Conservation (phyloP, 768 basidiomycete genomes). For the Boletus sp. region DNA sequence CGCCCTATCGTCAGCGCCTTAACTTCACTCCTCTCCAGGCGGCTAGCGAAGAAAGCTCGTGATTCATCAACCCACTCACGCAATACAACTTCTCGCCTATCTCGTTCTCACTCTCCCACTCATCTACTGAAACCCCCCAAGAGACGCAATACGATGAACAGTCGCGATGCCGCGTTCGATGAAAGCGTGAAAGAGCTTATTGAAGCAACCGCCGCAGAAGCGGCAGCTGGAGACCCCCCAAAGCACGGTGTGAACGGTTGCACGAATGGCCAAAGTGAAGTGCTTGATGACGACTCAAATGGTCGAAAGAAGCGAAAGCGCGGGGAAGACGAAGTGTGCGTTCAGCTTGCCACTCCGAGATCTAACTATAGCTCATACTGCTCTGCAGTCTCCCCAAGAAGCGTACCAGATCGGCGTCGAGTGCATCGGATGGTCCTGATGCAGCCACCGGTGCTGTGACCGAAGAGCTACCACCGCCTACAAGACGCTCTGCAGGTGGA, state of each 20-base stretch:
- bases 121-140: constrained; percentile 67
- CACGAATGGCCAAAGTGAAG: constrained; percentile 38
- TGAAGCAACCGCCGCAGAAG: constrained; percentile 70
- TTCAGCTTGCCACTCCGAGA: constrained; percentile 7
- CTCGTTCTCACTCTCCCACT: constrained; percentile 72
- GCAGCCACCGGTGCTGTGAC: constrained; percentile 35
- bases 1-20: constrained; percentile 17
- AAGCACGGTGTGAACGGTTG: constrained; percentile 35
- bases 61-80: constrained; percentile 65
- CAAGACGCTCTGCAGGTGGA: constrained; percentile 26
- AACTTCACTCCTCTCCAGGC: constrained; percentile 39
- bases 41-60: constrained; percentile 57
- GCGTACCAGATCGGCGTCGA: constrained; percentile 74
- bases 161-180: constrained; percentile 90
- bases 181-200: constrained; percentile 79
- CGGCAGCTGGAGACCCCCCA: constrained; percentile 49
- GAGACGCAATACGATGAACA: constrained; percentile 96
- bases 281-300: constrained; percentile 48
- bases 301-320: constrained; percentile 73
- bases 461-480: constrained; percentile 41
- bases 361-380: constrained; percentile 10
- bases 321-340: constrained; percentile 68
- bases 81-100: constrained; percentile 57
- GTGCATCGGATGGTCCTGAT: constrained; percentile 56
- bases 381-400: constrained; percentile 52